Evolutionary conservation across 768 basidiomycete genomes (phyloP), one percentile per base, ranked within the genome.

Genomic region (Lyophyllum atratum): DNA sequence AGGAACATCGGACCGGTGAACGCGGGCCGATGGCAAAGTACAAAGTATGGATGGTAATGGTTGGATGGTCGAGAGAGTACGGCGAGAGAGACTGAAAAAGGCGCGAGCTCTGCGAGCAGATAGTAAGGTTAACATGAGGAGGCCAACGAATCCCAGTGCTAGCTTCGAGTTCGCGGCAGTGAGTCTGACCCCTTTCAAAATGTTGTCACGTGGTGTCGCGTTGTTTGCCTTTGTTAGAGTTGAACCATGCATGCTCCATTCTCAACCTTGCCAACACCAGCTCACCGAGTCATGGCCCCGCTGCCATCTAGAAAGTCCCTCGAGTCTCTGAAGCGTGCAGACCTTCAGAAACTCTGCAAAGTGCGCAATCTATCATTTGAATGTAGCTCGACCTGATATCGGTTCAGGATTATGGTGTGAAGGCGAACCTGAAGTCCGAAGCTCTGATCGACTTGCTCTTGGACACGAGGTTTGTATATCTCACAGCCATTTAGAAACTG

Each of bases 351-450:
- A 52, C 79, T 92, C 70, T 92, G 92, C 80, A 92, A 91, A 75
- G 89, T 87, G 63, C 34, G 59, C 55, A 6, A 12, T 44, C 42
- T 25, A 21, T 37, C 31, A 22, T 37, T 56, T 19, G 12, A 39
- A 42, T 42, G 43, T 17, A 48, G 4, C 28, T 4, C 54, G 31
- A 53, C 54, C 58, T 64, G 53, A 66, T 62, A 46, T 64, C 48
- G 58, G 47, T 52, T 25, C 53, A 93, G 90, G 88, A 91, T 63
- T 85, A 87, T 66, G 89, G 90, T 56, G 83, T 93, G 59, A 89
- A 83, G 72, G 91, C 91, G 44, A 92, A 92, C 71, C 80, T 92
- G 66, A 92, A 90, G 76, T 83, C 88, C 22, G 89, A 91, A 65
- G 85, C 84, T 46, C 75, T 93, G 60, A 90, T 93, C 65, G 87